Conservation (phyloP, 2,329 filamentous ascomycete species). For the Aspergillus luchuensis region DNA sequence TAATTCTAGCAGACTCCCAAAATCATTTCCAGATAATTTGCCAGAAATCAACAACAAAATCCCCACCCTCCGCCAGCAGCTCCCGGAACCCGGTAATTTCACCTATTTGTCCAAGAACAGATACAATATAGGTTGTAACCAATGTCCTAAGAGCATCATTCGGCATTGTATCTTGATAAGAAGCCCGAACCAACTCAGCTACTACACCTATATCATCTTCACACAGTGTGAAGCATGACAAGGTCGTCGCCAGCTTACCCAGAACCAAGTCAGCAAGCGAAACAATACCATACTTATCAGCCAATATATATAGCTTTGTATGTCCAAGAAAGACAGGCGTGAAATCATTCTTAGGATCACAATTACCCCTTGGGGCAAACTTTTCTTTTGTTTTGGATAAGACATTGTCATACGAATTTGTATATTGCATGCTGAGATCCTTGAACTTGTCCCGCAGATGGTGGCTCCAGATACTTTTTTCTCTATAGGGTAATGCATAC, state of each 20-base stretch:
- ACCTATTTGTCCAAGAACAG: not conserved
- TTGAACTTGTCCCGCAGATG: constrained; percentile 11
- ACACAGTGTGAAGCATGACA: constrained; percentile 35
- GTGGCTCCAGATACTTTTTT: constrained; percentile 13
- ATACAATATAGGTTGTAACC: constrained; percentile 27
- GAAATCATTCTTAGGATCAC: constrained; percentile 27
- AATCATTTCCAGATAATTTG: not conserved
- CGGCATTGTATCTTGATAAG: constrained; percentile 38
- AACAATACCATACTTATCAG: constrained; percentile 44
- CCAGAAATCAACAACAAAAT: not conserved
- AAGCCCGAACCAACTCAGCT: constrained; percentile 38
- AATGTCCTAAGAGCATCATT: constrained; percentile 22
- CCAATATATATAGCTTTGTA: constrained; percentile 43
- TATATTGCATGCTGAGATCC: not conserved
- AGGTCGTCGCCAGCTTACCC: constrained; percentile 36
- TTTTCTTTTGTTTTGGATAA: not conserved
- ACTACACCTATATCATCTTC: constrained; percentile 30
- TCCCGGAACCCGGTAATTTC: not conserved
- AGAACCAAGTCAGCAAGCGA: constrained; percentile 34
- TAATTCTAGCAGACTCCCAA: not conserved
- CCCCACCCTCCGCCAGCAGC: not conserved
- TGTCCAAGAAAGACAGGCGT: constrained; percentile 44
- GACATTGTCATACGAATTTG: not conserved
- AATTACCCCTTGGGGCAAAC: constrained; percentile 19
- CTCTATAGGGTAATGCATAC: constrained; percentile 8